Percentiles rank a stretch among this genome's conserved stretches.
Conservation (phyloP, 2,329 filamentous ascomycete genomes). For the Teratosphaeria epicoccoides region DNA sequence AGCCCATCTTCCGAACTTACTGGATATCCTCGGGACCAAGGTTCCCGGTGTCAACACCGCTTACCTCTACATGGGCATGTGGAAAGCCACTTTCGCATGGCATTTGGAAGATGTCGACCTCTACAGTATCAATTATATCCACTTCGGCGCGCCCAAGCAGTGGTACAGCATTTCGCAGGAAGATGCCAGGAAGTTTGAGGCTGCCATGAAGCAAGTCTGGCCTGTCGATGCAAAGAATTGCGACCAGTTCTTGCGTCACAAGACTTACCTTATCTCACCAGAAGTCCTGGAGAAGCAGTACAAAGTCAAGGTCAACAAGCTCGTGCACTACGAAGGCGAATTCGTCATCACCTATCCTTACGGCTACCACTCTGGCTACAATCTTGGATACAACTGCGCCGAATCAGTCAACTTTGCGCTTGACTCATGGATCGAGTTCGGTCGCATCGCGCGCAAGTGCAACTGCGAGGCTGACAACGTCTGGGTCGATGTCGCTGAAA, state of each 20-base stretch:
- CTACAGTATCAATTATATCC: slow-evolving; percentile 99
- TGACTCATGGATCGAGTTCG: slow-evolving; percentile 89
- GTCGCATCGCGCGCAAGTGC: slow-evolving; percentile 91
- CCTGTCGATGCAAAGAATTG: slow-evolving; percentile 90
- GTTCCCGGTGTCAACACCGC: slow-evolving; percentile 97
- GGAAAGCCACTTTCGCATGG: slow-evolving; percentile 99
- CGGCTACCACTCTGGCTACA: slow-evolving; percentile 96
- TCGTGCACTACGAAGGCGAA: slow-evolving; percentile 91
- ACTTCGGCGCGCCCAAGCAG: slow-evolving; percentile 96
- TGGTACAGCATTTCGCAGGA: slow-evolving; percentile 99
- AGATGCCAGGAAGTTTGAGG: slow-evolving; percentile 84
- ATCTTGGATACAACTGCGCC: slow-evolving; percentile 95
- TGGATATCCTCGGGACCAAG: slow-evolving; percentile 89
- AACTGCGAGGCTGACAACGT: slow-evolving; percentile 96
- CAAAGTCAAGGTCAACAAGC: slow-evolving; percentile 90
- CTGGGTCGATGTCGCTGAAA: slow-evolving; percentile 94
- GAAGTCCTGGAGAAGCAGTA: slow-evolving; percentile 76
- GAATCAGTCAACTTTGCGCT: slow-evolving; percentile 98
- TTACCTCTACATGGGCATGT: slow-evolving; percentile 97
- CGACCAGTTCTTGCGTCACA: slow-evolving; percentile 91
- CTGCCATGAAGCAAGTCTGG: slow-evolving; percentile 91
- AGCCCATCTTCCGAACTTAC: slow-evolving; percentile 81
- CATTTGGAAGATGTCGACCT: slow-evolving; percentile 97
- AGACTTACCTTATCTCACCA: slow-evolving; percentile 92
- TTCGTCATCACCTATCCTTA: slow-evolving; percentile 99